Percentiles rank a stretch among this genome's conserved stretches.
Conservation (phyloP, 73 alveolate species). For the Paramecium biaurelia region DNA sequence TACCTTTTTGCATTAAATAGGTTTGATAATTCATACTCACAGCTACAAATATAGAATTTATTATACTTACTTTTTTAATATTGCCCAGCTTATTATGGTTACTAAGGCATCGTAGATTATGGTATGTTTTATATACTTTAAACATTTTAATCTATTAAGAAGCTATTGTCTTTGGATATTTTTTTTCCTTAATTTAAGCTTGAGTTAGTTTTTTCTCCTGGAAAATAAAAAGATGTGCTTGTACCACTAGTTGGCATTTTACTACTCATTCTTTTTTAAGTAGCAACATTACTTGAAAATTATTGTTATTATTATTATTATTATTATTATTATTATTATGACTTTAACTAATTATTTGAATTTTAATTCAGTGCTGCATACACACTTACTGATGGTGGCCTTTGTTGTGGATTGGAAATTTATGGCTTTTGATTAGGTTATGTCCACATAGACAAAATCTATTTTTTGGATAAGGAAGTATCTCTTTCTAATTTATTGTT, state of each 20-base stretch:
- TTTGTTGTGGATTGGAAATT: neutral
- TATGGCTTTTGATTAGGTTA: neutral
- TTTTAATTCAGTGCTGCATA: neutral
- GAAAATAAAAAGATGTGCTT: constrained; percentile 4
- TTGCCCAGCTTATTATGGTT: neutral
- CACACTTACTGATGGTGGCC: neutral
- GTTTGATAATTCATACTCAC: neutral
- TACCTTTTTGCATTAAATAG: neutral
- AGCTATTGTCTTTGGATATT: constrained; percentile 43
- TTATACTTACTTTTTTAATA: neutral
- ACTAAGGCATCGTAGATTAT: neutral
- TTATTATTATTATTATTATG: neutral
- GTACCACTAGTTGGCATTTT: constrained; percentile 29
- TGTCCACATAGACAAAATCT: neutral
- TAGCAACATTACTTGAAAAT: neutral
- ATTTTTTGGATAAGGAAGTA: neutral
- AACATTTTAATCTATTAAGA: neutral
- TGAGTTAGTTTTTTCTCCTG: neutral
- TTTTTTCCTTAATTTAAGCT: neutral
- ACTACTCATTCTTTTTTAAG: constrained; percentile 3
- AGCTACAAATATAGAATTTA: neutral
- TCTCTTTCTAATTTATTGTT: constrained; percentile 4
- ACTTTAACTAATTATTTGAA: neutral
- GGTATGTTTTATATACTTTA: neutral
- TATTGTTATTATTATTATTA: neutral